phyloP scores from a whole-genome alignment of 768 basidiomycete species.

The Cystofilobasidium capitatum region DNA sequence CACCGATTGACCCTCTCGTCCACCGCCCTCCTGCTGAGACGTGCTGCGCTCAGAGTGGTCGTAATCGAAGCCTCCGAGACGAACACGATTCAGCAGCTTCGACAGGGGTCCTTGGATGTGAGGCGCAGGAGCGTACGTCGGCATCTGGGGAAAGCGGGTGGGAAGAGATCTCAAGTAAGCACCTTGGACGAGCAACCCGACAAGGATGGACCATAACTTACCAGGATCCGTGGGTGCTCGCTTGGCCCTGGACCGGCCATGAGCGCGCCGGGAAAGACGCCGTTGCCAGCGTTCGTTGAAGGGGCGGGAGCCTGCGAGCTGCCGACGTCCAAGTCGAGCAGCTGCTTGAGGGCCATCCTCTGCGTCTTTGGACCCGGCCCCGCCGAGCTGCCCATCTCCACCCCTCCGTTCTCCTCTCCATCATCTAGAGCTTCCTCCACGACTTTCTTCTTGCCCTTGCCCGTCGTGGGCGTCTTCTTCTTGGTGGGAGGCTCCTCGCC shows the following conservation, averaged over 20 bases:
- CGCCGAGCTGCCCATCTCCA: neutral
- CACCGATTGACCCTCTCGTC: neutral
- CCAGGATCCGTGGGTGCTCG: conserved; percentile 1
- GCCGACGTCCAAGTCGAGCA: neutral
- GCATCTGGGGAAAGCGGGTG: neutral
- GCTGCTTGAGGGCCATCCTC: neutral
- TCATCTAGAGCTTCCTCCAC: neutral
- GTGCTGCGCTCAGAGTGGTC: conserved; percentile 19
- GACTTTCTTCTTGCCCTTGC: neutral
- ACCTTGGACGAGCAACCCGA: neutral
- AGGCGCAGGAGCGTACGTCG: neutral
- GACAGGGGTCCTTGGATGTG: neutral
- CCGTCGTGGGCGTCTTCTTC: neutral
- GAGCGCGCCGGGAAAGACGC: too few relatives aligned
- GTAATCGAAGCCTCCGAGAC: neutral
- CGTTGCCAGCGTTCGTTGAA: too few relatives aligned
- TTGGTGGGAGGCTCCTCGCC: neutral
- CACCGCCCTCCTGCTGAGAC: neutral
- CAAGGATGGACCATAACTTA: neutral
- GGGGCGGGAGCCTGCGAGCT: too few relatives aligned
- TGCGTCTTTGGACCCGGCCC: neutral
- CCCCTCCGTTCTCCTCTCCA: neutral
- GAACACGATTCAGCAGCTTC: neutral
- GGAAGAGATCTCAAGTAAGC: neutral
- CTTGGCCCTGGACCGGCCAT: neutral